Base-by-base conservation (phyloP, 2,329 filamentous ascomycete genomes). In the Didymosphaeria variabile region DNA sequence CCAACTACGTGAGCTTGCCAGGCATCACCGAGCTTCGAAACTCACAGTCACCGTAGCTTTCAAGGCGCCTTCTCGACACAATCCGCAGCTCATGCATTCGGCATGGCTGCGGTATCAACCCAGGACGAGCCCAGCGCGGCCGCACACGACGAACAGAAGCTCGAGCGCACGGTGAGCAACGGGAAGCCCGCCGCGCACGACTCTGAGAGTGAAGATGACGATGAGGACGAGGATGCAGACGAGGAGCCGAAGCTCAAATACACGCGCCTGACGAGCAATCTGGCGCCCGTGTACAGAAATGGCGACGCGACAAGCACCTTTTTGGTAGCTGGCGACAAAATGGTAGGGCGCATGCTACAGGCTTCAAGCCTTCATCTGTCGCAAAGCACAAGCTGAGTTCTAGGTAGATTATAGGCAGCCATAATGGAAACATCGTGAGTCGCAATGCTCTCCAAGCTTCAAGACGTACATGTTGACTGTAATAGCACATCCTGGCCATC, bases 161-260 rank as follows among this genome's bases (percentile, higher is more conserved):
- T 57, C 36, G 61, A 70, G 57, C 65, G 63, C 62, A 64, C 61
- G 36, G 65, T 66, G 46, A 72, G 66, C 62, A 65, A 68, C 51
- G 66, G 66, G 52, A 65, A 68, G 59, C 62, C 49, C 62, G 65
- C 52, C 44, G 66, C 72, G 61, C 69, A 70, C 32, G 74, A 75
- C 42, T 67, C 68, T 1, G 74, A 75, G 21, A 67, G 67, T 8
- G 71, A 73, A 3, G 72, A 73, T 0, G 90, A 93, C 0, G 90
- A 91, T 0, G 89, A 91, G 0, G 92, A 96, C 0, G 92, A 96
- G 0, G 92, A 94, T 0, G 93, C 95, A 3, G 94, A 97, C 6
- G 94, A 98, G 19, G 94, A 98, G 79, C 96, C 95, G 31, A 91
- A 90, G 73, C 87, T 99, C 71, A 99, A 99, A 80, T 97, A 97